These are phyloP conservation scores for Candolleomyces eurysporus DNA, from an alignment of 768 basidiomycete species.

Conservation along the genomic window DNA sequence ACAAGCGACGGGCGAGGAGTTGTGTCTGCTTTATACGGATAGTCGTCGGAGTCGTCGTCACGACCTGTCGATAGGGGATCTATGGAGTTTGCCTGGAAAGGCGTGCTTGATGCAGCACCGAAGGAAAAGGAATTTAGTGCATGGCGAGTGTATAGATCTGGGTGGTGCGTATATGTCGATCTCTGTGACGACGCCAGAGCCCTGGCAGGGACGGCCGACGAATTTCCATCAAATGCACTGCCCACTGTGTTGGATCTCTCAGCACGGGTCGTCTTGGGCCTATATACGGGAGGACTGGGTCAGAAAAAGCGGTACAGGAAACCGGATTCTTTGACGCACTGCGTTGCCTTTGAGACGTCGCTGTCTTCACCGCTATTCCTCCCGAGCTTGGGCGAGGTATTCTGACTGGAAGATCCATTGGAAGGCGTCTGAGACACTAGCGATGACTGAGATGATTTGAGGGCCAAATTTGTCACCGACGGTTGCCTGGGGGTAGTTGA, in stretches of 20 bases:
- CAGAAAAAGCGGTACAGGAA: background rate
- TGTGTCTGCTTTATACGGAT: constrained; percentile 34
- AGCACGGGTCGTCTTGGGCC: background rate
- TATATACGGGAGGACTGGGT: background rate
- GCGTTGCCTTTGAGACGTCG: constrained; percentile 4
- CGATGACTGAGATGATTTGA: constrained; percentile 6
- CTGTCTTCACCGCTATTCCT: background rate
- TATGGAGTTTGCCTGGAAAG: constrained; percentile 26
- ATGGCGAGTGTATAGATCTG: constrained; percentile 41
- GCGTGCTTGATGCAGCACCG: constrained; percentile 35
- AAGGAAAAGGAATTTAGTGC: constrained; percentile 48
- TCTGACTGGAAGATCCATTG: background rate
- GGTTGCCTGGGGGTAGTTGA: constrained; percentile 14
- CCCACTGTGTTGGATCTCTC: constrained; percentile 5
- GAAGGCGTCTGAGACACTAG: background rate
- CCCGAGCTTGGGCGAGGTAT: background rate
- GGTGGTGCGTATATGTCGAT: constrained; percentile 17
- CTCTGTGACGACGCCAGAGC: constrained; percentile 5
- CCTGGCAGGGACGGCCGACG: background rate
- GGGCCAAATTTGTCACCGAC: constrained; percentile 11
- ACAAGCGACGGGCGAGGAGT: constrained; percentile 50
- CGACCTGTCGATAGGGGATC: constrained; percentile 35
- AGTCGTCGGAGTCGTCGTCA: constrained; percentile 39
- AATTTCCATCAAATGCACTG: constrained; percentile 1
- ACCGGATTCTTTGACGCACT: background rate